phyloP scores from a whole-genome alignment of 768 basidiomycete genomes.

The Pluteus cervinus region DNA sequence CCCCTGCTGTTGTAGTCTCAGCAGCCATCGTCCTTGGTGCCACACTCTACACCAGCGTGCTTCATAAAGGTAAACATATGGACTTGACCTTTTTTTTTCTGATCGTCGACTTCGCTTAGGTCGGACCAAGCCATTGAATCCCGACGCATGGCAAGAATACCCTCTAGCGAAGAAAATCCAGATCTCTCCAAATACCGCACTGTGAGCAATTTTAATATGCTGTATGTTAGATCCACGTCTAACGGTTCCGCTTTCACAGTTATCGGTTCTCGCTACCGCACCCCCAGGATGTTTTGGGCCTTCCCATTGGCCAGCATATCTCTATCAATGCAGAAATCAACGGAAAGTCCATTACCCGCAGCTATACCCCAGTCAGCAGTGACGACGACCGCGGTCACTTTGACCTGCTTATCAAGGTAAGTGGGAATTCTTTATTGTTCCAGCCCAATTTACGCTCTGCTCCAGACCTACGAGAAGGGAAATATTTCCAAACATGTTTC shows the following conservation, averaged over 20 bases:
- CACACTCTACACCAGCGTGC: constrained; percentile 49
- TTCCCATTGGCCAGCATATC: constrained; percentile 97
- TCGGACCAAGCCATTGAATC: constrained; percentile 61
- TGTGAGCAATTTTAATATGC: constrained; percentile 38
- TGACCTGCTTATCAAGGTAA: constrained; percentile 94
- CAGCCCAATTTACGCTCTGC: constrained; percentile 4
- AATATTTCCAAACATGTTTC: constrained; percentile 90
- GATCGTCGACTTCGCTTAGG: constrained; percentile 29
- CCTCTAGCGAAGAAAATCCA: constrained; percentile 73
- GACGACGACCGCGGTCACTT: constrained; percentile 93
- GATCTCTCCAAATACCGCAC: constrained; percentile 93
- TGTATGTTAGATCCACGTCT: constrained; percentile 6
- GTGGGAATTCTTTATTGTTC: constrained; percentile 7
- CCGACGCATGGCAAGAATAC: constrained; percentile 77
- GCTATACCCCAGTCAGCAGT: constrained; percentile 93
- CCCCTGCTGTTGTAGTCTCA: constrained; percentile 47
- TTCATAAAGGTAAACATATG: constrained; percentile 32
- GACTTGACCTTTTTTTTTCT: constrained; percentile 4
- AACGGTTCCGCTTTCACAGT: constrained; percentile 31
- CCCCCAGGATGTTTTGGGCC: constrained; percentile 73
- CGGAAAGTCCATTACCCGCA: constrained; percentile 85
- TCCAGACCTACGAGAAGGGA: constrained; percentile 91
- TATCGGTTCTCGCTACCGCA: constrained; percentile 88
- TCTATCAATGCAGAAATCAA: constrained; percentile 85
- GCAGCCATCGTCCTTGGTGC: constrained; percentile 42